Base-by-base conservation (phyloP, 257 asterid species). In the Gardenia jasminoides region DNA sequence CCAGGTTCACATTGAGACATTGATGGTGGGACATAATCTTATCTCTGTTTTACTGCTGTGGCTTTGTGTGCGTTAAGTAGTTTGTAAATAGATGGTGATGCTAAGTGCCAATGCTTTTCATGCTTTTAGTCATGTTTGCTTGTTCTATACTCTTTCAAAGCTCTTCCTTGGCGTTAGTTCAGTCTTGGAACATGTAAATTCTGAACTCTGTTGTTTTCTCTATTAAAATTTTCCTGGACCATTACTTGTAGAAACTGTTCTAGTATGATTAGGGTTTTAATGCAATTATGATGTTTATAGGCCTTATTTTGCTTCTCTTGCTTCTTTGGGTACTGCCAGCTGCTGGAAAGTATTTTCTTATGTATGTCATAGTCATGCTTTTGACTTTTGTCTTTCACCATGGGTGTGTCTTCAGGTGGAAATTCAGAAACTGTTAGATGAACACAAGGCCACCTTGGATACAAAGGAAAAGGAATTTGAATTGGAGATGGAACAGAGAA, bases 351-450 rank as follows among this genome's bases (percentile, higher is more conserved):
- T 26, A 16, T 13, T 36, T 44, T 69, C 8, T n/a, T 43, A n/a
- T 48, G 28, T 20, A 28, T 28, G 10, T 59, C 19, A 30, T 58
- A 48, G 20, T 50, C 20, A 36, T 56, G 66, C 16, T 48, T 64
- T 67, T 73, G 48, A 79, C 67, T 70, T 48, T 75, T 10, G n/a
- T 46, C 12, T 39, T 79, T 64, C 81, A 47, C 61, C 64, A 75
- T 78, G 83, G 76, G 65, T 77, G 69, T 73, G 39, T 83, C 36
- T 84, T 83, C 88, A 96, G 99, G 80, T 79, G 79, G 99, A 90
- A 86, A 87, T 93, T 83, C 97, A 96, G 93, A 91, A 90, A 81
- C 92, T 91, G 79, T 79, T 92, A 88, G 97, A 96, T 81, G 93
- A 96, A 83, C 99, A 96, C 84, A 89, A 86, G 75, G 65, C 77